phyloP scores from a whole-genome alignment of 495 filamentous ascomycete genomes.

The Aspergillus hancockii region DNA sequence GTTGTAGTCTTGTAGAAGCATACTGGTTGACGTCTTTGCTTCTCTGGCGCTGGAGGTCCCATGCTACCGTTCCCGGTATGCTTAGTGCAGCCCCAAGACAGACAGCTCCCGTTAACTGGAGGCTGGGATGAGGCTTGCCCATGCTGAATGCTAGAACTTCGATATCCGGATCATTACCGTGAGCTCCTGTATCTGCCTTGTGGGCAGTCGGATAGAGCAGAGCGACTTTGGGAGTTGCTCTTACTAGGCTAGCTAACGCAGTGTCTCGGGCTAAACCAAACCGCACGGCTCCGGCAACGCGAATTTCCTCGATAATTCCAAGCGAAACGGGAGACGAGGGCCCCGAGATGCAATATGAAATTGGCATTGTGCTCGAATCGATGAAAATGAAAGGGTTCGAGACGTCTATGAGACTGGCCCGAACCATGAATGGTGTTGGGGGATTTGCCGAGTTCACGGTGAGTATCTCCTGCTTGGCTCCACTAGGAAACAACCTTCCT shows the following conservation, averaged over 20 bases:
- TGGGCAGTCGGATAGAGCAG: conserved; percentile 17
- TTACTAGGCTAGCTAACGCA: conserved; percentile 14
- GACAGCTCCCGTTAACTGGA: conserved; percentile 38
- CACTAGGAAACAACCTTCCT: conserved; percentile 32
- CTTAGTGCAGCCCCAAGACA: conserved; percentile 28
- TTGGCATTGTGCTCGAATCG: conserved; percentile 23
- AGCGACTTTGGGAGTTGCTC: conserved; percentile 37
- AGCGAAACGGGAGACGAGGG: conserved; percentile 2
- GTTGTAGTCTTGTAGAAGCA: conserved; percentile 10
- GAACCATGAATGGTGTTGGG: conserved; percentile 14
- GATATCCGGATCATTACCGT: not conserved
- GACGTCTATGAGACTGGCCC: conserved; percentile 32
- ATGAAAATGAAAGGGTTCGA: conserved; percentile 40
- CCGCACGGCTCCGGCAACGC: conserved; percentile 27
- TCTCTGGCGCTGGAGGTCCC: conserved; percentile 14
- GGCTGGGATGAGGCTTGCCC: conserved; percentile 33
- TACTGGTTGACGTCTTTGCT: not conserved
- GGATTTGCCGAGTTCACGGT: conserved; percentile 10
- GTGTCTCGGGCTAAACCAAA: conserved; percentile 26
- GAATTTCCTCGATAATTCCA: conserved; percentile 27
- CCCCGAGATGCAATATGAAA: conserved; percentile 2
- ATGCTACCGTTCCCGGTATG: conserved; percentile 32
- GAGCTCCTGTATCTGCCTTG: not conserved
- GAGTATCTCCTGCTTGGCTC: conserved; percentile 19
- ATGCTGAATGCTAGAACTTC: conserved; percentile 30